Conservation (phyloP, 345 rosid species). For the Durio zibethinus region DNA sequence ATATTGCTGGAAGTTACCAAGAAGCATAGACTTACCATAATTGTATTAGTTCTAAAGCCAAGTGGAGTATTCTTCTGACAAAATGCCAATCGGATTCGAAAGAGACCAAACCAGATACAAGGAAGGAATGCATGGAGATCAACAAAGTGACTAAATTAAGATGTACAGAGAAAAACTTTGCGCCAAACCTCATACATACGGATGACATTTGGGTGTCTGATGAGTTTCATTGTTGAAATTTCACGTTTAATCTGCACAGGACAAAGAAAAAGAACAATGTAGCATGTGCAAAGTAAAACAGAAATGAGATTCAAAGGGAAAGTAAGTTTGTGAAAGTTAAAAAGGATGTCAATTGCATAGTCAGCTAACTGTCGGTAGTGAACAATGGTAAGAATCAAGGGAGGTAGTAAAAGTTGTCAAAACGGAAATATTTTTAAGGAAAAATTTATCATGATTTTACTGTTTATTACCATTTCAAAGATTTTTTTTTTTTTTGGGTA, state of each 20-base stretch:
- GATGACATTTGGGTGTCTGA: slow-evolving; percentile 93
- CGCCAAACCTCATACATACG: slow-evolving; percentile 86
- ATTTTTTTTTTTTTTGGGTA: no score
- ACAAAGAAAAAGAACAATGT: not conserved
- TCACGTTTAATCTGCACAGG: slow-evolving; percentile 85
- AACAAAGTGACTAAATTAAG: not conserved
- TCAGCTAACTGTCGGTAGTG: not conserved
- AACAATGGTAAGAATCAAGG: not conserved
- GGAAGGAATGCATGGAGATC: not conserved
- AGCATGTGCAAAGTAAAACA: not conserved
- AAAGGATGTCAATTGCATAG: not conserved
- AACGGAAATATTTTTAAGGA: not conserved
- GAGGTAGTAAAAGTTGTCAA: not conserved
- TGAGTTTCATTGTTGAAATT: slow-evolving; percentile 90
- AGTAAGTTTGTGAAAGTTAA: not conserved
- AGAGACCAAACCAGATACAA: not conserved
- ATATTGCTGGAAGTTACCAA: slow-evolving; percentile 11
- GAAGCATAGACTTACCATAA: not conserved
- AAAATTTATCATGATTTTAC: not conserved
- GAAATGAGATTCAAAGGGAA: not conserved
- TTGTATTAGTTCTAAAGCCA: not conserved
- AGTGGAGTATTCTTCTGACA: not conserved
- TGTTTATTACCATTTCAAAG: not conserved
- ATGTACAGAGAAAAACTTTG: slow-evolving; percentile 9
- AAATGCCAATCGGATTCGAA: not conserved